These are phyloP conservation scores for Chrysanthemum makinoi DNA, from an alignment of 129 eudicot species.

Conservation along the genomic window DNA sequence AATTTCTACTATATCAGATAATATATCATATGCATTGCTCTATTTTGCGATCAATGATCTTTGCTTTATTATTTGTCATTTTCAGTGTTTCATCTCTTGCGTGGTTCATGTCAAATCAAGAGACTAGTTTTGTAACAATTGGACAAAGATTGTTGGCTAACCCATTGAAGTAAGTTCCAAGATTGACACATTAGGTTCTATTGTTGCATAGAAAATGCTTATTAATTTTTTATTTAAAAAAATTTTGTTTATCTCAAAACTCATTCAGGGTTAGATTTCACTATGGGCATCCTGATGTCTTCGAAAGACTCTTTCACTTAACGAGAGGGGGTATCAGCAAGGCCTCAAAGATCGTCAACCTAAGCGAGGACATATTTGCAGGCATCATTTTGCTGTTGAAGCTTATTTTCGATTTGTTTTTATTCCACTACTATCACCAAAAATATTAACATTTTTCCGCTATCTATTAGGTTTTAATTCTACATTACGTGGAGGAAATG, in stretches of 20 bases:
- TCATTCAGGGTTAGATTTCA: conserved; percentile 88
- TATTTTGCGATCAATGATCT: neutral
- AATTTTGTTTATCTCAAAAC: neutral
- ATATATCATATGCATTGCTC: neutral
- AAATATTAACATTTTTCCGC: conserved; percentile 6
- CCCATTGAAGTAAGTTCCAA: conserved; percentile 74
- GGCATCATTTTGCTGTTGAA: conserved; percentile 43
- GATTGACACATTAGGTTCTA: neutral
- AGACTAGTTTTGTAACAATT: conserved; percentile 90
- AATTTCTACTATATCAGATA: neutral
- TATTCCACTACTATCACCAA: neutral
- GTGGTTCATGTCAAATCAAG: conserved; percentile 96
- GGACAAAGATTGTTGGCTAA: conserved; percentile 91
- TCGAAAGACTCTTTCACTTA: conserved; percentile 88
- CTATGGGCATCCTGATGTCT: conserved; percentile 98
- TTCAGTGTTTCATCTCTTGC: conserved; percentile 95
- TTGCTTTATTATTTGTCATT: conserved; percentile 8
- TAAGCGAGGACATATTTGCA: conserved; percentile 98
- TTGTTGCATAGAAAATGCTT: neutral
- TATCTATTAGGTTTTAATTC: conserved; percentile 74
- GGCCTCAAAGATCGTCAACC: conserved; percentile 81
- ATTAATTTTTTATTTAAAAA: neutral
- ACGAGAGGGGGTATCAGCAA: conserved; percentile 97
- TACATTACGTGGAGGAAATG: conserved; percentile 91
- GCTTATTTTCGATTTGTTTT: neutral